Base-by-base conservation (phyloP, 352 stramenopile species). In the Albugo laibachii region DNA sequence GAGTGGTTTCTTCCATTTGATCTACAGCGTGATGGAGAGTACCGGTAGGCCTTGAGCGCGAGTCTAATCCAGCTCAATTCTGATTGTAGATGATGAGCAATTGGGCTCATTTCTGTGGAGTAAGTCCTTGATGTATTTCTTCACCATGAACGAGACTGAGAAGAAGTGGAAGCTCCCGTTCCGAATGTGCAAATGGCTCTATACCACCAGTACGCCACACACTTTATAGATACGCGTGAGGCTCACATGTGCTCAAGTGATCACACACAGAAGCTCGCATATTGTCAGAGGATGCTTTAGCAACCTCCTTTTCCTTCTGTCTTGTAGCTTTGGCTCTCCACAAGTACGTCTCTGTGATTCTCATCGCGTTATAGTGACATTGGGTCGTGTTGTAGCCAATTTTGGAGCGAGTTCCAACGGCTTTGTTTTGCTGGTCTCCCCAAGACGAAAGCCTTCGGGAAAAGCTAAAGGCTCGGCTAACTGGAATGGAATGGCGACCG, bases 171-270 rank as follows among this genome's bases (percentile, higher is more conserved):
- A 64, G 24, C 40, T 86, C 15, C 70, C 73, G 11, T 54, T 59
- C 4, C 68, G 66, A 38, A 85, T 86, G 43, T 62, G 63, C n/a
- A 58, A 62, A 14, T 89, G 73, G 71, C 62, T 89, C 42, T 89
- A 86, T 56, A 66, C 62, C 34, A 82, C 75, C 13, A 83, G 76
- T 89, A 69, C 15, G 67, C 57, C 18, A n/a, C 35, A 45, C 18
- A 48, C 27, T 36, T 31, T 31, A 18, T 13, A 1, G 19, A 13
- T 37, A 12, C 14, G 39, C 41, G 50, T 41, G 52, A 13, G 2
- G 5, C 27, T 49, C 31, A 34, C 39, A 24, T 34, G 13, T n/a
- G 14, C 16, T 49, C 14, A 45, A 89, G 76, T 89, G 71, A 70
- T 68, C 19, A 80, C 57, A n/a, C 76, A 89, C 51, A 70, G 54